Evolutionary conservation across 257 asterid genomes (phyloP).

Genomic region (Sherardia arvensis): DNA sequence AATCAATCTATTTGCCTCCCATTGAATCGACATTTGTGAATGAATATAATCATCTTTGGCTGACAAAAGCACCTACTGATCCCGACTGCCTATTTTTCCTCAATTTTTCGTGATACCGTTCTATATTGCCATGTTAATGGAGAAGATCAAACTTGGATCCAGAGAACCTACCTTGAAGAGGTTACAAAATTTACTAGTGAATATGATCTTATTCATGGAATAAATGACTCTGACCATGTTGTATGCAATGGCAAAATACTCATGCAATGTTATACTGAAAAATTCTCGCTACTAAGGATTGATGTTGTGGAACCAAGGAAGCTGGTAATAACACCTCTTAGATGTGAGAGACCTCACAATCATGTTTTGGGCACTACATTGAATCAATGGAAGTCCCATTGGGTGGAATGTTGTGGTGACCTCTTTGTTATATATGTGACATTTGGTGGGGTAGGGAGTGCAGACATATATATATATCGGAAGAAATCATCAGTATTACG

Average conservation of each 20-base stretch:
- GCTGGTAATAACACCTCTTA: no score
- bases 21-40: not conserved
- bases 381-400: not conserved
- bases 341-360: no score
- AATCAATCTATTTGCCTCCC: not conserved
- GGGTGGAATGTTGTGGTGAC: not conserved
- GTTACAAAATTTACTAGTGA: no score
- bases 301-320: no score
- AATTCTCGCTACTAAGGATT: not conserved
- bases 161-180: no score
- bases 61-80: not conserved
- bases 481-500: not conserved
- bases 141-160: not conserved
- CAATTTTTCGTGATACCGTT: not conserved
- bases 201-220: no score
- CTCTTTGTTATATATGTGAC: not conserved
- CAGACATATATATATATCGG: no score
- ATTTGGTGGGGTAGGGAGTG: no score
- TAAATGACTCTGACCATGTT: not conserved
- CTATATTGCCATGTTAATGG: not conserved
- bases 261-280: no score
- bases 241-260: not conserved
- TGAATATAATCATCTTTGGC: not conserved
- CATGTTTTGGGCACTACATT: no score
- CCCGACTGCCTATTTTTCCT: not conserved